Evolutionary conservation across 225 moss, liverwort and hornwort genomes (phyloP).

Genomic region (Takakia lepidozioides): DNA sequence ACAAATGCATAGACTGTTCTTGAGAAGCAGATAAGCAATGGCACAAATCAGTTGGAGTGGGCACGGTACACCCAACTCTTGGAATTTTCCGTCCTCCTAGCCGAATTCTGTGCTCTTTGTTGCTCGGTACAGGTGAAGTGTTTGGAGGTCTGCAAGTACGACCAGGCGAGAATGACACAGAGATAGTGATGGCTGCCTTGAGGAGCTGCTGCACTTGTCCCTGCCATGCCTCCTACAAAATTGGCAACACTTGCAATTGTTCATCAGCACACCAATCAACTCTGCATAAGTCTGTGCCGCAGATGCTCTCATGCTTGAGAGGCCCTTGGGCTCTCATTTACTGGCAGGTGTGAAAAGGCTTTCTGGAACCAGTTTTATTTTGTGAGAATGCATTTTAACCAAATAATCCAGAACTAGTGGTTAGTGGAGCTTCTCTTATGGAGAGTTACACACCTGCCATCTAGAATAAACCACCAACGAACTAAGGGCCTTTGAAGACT

Average conservation of each 20-base stretch:
- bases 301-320: constrained; percentile 58
- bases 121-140: constrained; percentile 52
- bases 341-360: constrained; percentile 67
- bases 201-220: constrained; percentile 33
- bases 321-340: constrained; percentile 95
- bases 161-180: constrained; percentile 56
- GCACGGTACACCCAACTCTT: not conserved
- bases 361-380: no score
- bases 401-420: no score
- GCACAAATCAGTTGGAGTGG: no score
- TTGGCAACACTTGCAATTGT: no score
- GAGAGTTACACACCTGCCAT: no score
- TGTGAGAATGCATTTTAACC: no score
- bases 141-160: constrained; percentile 74
- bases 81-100: not conserved
- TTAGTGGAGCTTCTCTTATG: no score
- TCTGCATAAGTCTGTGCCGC: constrained; percentile 47
- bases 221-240: constrained; percentile 28
- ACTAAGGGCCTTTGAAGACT: no score
- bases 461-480: no score
- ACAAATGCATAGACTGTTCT: no score
- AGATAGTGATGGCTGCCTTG: constrained; percentile 43
- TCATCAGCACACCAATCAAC: not conserved
- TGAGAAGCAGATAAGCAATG: no score
- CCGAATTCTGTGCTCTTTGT: not conserved